Evolutionary conservation across 2,329 filamentous ascomycete species (phyloP).

Genomic region (Diaporthe ampelina): DNA sequence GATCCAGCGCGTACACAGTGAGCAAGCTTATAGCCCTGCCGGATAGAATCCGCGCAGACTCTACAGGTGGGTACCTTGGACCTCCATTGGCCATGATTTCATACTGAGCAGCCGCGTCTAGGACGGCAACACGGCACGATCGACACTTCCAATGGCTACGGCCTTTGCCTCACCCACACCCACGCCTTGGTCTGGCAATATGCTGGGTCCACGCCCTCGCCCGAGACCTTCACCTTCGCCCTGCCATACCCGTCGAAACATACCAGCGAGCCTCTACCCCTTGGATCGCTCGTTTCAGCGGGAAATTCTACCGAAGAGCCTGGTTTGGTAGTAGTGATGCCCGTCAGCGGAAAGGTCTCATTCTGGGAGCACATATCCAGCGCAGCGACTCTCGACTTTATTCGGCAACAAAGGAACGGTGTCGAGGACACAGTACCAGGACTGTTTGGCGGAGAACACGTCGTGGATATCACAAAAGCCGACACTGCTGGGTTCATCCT

Average conservation of each 20-base stretch:
- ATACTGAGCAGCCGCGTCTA: constrained; percentile 50
- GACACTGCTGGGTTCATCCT: constrained; percentile 90
- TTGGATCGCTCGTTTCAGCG: constrained; percentile 86
- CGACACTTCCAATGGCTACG: constrained; percentile 77
- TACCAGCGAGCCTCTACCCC: constrained; percentile 78
- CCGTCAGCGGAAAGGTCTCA: constrained; percentile 84
- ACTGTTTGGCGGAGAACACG: constrained; percentile 83
- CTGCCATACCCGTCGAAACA: constrained; percentile 80
- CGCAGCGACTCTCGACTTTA: constrained; percentile 85
- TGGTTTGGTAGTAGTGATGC: constrained; percentile 88
- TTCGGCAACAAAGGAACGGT: constrained; percentile 84
- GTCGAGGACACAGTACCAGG: constrained; percentile 82
- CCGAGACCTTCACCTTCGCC: constrained; percentile 84
- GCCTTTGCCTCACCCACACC: constrained; percentile 83
- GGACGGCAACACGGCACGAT: constrained; percentile 76
- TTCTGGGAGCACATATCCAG: constrained; percentile 97
- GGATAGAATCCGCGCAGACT: constrained; percentile 78
- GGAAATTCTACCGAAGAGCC: constrained; percentile 84
- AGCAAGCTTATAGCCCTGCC: constrained; percentile 88
- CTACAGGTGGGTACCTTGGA: constrained; percentile 67
- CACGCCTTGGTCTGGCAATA: constrained; percentile 95
- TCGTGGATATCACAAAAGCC: constrained; percentile 83
- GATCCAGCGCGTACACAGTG: constrained; percentile 86
- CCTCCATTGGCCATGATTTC: neutral
- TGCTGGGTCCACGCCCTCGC: constrained; percentile 74